Evolutionary conservation across 2,329 filamentous ascomycete species (phyloP), one percentile per base, ranked within the genome.

Genomic region (Apiospora pterosperma): DNA sequence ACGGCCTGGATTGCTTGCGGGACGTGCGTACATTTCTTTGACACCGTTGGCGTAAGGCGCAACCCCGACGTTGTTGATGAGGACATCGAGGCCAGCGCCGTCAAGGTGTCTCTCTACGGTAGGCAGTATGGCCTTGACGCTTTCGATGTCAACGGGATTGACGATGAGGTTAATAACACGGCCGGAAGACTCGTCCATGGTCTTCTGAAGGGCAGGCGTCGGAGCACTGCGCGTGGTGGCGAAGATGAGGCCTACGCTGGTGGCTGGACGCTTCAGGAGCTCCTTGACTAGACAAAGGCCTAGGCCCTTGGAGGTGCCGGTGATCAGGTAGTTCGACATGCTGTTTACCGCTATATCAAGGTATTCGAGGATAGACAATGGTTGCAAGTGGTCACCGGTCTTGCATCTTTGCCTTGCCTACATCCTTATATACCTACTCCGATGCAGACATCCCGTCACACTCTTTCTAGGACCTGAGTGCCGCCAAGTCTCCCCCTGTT

Each of bases 51-150:
- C 38, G 48, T 39, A 61, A 44, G 76, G 66, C 76, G 79, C 71
- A 3, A 60, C 21, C 3, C 66, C 68, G 4, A 67, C 67, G 44
- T 82, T 82, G 69, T 82, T 82, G 64, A 82, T 74, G 34, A 84
- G 65, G 8, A 82, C 77, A 67, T 84, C 82, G 0, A 84, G 72
- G 0, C 80, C 80, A 12, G 75, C 75, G 4, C 74, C 79, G 19
- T 69, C 67, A 1, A 82, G 68, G 3, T 69, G 68, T 5, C 62
- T 55, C 34, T 80, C 75, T 4, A 81, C 76, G 16, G 70, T 64
- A 0, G 63, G 63, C 0, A 68, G 77, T 0, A 78, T 81, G 16
- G 73, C 64, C 44, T 76, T 68, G 6, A 81, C 72, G 42, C 75
- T 78, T 0, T 62, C 59, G 23, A 71, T 63, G 59, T 77, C 67